These are phyloP conservation scores for Aspergillus homomorphus DNA, from an alignment of 495 filamentous ascomycete species.

Conservation along the genomic window DNA sequence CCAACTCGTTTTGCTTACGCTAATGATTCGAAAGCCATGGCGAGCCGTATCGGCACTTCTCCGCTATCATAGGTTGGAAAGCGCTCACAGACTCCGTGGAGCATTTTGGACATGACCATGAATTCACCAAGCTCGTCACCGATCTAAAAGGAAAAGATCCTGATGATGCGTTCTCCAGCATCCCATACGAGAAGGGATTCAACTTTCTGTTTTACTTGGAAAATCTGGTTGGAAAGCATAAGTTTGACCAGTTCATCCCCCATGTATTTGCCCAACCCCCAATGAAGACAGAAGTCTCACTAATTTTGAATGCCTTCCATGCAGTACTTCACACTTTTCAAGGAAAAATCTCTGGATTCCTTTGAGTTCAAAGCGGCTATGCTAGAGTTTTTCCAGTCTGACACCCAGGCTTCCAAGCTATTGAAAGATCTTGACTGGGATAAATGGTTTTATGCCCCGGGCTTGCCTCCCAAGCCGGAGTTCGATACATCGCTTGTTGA, in stretches of 20 bases:
- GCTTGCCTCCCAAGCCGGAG: slow-evolving; percentile 81
- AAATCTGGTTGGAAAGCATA: slow-evolving; percentile 73
- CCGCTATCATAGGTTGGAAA: slow-evolving; percentile 71
- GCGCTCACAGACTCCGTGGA: slow-evolving; percentile 70
- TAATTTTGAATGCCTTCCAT: slow-evolving; percentile 10
- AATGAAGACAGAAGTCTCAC: neutral
- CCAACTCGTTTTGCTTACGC: slow-evolving; percentile 6
- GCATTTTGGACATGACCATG: slow-evolving; percentile 73
- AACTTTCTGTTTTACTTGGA: slow-evolving; percentile 82
- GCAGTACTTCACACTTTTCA: slow-evolving; percentile 80
- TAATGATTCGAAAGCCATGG: slow-evolving; percentile 54
- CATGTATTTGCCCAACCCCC: slow-evolving; percentile 45
- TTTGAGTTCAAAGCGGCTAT: slow-evolving; percentile 90
- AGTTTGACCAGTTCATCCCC: slow-evolving; percentile 92
- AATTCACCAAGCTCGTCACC: slow-evolving; percentile 87
- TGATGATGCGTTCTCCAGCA: slow-evolving; percentile 87
- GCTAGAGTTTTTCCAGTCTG: slow-evolving; percentile 73
- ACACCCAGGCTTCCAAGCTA: slow-evolving; percentile 62
- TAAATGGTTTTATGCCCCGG: slow-evolving; percentile 76
- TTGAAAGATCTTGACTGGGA: slow-evolving; percentile 81
- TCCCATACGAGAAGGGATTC: slow-evolving; percentile 76
- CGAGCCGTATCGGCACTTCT: slow-evolving; percentile 84
- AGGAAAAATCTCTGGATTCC: slow-evolving; percentile 78
- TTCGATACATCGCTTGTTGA: slow-evolving; percentile 89
- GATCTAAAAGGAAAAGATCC: slow-evolving; percentile 87